Evolutionary conservation across 2,329 filamentous ascomycete species (phyloP).

Genomic region (Purpureocillium takamizusanense): DNA sequence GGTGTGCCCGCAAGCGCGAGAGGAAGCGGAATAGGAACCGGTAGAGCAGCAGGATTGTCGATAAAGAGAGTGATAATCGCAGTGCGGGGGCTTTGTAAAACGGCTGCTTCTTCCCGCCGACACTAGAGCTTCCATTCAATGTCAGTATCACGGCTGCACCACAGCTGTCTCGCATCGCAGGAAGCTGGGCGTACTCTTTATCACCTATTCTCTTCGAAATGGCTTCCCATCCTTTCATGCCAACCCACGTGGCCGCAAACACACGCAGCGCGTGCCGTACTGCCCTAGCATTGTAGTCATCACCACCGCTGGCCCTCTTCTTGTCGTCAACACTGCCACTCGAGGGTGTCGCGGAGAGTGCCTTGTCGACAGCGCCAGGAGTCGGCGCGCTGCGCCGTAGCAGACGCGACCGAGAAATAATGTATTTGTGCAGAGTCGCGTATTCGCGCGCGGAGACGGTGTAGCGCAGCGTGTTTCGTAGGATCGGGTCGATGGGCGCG

Average conservation of each 20-base stretch:
- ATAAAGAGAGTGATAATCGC: slow-evolving; percentile 73
- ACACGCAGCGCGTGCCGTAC: slow-evolving; percentile 63
- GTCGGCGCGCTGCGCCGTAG: slow-evolving; percentile 46
- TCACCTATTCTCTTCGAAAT: slow-evolving; percentile 38
- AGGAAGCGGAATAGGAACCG: slow-evolving; percentile 88
- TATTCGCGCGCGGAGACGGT: slow-evolving; percentile 82
- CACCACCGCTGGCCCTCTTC: slow-evolving; percentile 23
- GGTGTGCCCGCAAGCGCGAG: slow-evolving; percentile 63
- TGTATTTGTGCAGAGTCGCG: slow-evolving; percentile 71
- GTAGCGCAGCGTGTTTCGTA: slow-evolving; percentile 80
- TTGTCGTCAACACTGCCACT: too few relatives aligned
- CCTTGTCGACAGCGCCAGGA: slow-evolving; percentile 42
- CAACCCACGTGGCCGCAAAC: slow-evolving; percentile 54
- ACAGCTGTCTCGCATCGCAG: background rate
- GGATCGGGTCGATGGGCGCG: slow-evolving; percentile 52
- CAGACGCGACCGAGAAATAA: slow-evolving; percentile 61
- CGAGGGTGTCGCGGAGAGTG: slow-evolving; percentile 14
- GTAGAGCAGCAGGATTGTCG: slow-evolving; percentile 79
- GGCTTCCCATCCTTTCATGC: slow-evolving; percentile 53
- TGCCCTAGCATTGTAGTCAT: slow-evolving; percentile 63
- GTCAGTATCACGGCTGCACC: slow-evolving; percentile 1
- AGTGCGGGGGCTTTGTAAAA: slow-evolving; percentile 60
- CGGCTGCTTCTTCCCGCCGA: slow-evolving; percentile 36
- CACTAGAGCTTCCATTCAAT: slow-evolving; percentile 10
- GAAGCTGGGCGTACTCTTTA: slow-evolving; percentile 30